Evolutionary conservation across 140 eudicot species (phyloP), one percentile per base, ranked within the genome.

Genomic region (Bidens hawaiensis): DNA sequence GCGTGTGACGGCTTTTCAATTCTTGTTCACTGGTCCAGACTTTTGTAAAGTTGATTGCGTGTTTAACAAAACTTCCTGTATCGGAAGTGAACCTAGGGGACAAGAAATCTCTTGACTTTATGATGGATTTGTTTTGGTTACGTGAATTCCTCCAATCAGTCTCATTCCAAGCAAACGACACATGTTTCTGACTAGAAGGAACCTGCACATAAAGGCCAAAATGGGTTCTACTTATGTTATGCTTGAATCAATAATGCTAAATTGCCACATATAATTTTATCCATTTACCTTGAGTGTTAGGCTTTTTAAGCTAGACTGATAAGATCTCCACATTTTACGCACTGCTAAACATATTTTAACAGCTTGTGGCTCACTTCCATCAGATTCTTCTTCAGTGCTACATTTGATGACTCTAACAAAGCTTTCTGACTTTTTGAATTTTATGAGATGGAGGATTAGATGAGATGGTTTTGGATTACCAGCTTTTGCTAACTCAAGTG

Each of bases 21-120:
- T 84, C 94, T 62, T 50, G 85, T 48, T 93, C 97, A 38, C 97
- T 93, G 75, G 94, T 88, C 99, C 99, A 93, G 62, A 93, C 53
- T 80, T 83, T 93, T 8, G 75, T 0, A 56, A 93, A 93, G 79
- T 79, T 81, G 56, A 93, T 50, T 31, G 71, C 48, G 24, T 93
- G 95, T 61, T 78, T 71, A 16, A 79, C 79, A 68, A 81, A 88
- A 71, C 67, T 93, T 28, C 77, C 75, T 11, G 79, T 83, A 42
- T 72, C 84, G 18, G 96, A 78, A 31, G 67, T 21, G 15, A 96
- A 75, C 71, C 82, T 21, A 11, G 89, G 88, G 30, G 87, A 85
- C 49, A 89, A 69, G 51, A 77, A 52, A 65, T 77, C 77, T 38
- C 78, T 61, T 2, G 95, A 81, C 54, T 72, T 81, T 47, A 88